Conservation (phyloP, 208 protist species). For the Wallacemonas sp. region DNA sequence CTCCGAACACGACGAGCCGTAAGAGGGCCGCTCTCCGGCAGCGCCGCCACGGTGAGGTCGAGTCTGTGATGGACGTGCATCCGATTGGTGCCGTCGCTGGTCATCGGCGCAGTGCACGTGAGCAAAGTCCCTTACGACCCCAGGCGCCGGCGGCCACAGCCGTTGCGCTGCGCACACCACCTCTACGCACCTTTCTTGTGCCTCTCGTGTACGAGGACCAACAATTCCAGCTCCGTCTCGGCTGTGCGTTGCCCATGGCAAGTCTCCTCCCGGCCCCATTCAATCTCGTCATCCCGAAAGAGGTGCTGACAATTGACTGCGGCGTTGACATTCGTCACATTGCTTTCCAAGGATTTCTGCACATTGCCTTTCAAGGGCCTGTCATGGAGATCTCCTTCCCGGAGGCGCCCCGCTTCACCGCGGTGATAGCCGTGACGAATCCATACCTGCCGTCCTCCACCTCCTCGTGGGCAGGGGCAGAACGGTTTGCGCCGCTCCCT, state of each 20-base stretch:
- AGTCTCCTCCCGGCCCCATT: constrained; percentile 36
- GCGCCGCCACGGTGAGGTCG: not conserved
- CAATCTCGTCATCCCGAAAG: constrained; percentile 47
- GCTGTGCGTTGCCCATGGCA: constrained; percentile 58
- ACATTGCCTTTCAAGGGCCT: constrained; percentile 54
- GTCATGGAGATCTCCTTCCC: constrained; percentile 73
- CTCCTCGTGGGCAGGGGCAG: no score
- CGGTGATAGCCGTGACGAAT: constrained; percentile 37
- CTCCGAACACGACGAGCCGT: no score
- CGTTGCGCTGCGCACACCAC: not conserved
- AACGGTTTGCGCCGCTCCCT: no score
- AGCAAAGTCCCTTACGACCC: no score
- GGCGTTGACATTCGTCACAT: constrained; percentile 49
- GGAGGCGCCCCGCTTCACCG: constrained; percentile 60
- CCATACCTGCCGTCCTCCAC: constrained; percentile 1
- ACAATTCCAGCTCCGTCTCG: constrained; percentile 53
- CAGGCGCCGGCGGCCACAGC: not conserved
- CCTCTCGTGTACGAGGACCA: constrained; percentile 76
- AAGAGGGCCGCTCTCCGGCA: no score
- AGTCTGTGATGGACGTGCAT: not conserved
- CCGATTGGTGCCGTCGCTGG: not conserved
- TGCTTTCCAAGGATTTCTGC: constrained; percentile 51
- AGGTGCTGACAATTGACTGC: constrained; percentile 68
- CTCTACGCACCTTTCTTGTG: constrained; percentile 58
- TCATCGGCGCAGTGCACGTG: no score